phyloP scores from a whole-genome alignment of 2,329 filamentous ascomycete genomes.

The Fusarium napiforme region DNA sequence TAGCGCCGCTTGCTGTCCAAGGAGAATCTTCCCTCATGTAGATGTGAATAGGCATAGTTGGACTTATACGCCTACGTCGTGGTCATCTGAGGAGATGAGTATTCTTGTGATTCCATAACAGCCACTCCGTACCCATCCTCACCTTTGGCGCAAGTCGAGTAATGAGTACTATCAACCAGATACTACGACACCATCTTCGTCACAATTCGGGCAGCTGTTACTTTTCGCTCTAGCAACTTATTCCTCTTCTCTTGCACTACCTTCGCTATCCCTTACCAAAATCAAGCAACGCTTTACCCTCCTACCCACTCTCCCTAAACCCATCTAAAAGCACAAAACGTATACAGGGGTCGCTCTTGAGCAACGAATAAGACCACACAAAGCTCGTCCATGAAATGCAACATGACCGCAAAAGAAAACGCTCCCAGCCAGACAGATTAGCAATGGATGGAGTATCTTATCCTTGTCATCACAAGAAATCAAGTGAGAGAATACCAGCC shows the following conservation, averaged over 20 bases:
- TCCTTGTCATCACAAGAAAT: conserved; percentile 35
- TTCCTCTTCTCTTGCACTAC: conserved; percentile 12
- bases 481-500: conserved; percentile 30
- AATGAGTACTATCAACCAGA: not conserved
- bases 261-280: conserved; percentile 10
- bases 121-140: not conserved
- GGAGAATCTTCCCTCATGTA: not conserved
- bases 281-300: conserved; percentile 19
- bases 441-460: conserved; percentile 27
- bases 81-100: not conserved
- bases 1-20: not conserved
- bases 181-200: not conserved
- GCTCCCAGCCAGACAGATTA: conserved; percentile 35
- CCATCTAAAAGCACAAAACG: conserved; percentile 36
- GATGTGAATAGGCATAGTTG: not conserved
- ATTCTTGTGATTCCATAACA: not conserved
- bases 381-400: conserved; percentile 35
- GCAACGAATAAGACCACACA: conserved; percentile 32
- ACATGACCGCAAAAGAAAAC: conserved; percentile 23
- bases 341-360: conserved; percentile 36
- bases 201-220: conserved; percentile 25
- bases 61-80: not conserved
- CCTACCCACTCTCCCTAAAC: not conserved
- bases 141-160: not conserved
- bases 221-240: conserved; percentile 27